Percentiles rank a stretch among this genome's conserved stretches.
These are phyloP conservation scores for Primulina huaijiensis DNA, from an alignment of 257 asterid genomes.

Conservation along the genomic window DNA sequence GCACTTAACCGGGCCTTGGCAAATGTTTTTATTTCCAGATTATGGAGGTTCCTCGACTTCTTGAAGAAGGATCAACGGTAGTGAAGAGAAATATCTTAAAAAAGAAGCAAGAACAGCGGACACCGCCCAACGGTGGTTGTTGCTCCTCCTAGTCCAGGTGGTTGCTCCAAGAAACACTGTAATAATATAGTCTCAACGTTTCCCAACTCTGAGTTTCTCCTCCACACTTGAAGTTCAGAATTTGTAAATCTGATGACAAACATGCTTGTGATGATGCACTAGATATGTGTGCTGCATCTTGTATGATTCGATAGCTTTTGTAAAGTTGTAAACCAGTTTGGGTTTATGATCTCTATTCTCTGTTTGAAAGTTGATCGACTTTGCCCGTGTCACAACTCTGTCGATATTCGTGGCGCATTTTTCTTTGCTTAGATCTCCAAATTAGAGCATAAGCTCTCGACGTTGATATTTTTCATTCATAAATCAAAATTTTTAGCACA, in stretches of 20 bases:
- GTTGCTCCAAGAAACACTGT: slow-evolving; percentile 56
- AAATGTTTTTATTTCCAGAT: slow-evolving; percentile 42
- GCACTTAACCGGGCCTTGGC: background rate
- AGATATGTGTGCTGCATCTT: slow-evolving; percentile 26
- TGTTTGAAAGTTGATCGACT: background rate
- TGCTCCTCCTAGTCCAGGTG: slow-evolving; percentile 55
- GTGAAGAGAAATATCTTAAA: slow-evolving; percentile 77
- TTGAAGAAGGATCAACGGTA: slow-evolving; percentile 70
- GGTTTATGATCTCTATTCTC: slow-evolving; percentile 19
- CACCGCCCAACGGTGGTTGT: slow-evolving; percentile 51
- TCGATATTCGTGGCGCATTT: background rate
- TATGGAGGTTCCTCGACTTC: slow-evolving; percentile 87
- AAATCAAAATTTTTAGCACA: background rate
- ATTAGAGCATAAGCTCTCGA: background rate
- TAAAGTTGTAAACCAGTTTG: slow-evolving; percentile 32
- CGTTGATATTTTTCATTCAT: background rate
- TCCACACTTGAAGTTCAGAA: background rate
- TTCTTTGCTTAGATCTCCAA: background rate
- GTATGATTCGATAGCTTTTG: slow-evolving; percentile 28
- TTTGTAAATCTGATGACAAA: slow-evolving; percentile 29
- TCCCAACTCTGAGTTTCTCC: background rate
- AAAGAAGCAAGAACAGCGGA: slow-evolving; percentile 67
- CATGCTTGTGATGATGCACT: slow-evolving; percentile 27
- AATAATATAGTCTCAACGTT: background rate
- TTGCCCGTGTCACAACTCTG: background rate